Percentiles rank a stretch among this genome's conserved stretches.
Evolutionary conservation across 108 stramenopile species (phyloP).

Genomic region (Aurantiochytrium sp.): DNA sequence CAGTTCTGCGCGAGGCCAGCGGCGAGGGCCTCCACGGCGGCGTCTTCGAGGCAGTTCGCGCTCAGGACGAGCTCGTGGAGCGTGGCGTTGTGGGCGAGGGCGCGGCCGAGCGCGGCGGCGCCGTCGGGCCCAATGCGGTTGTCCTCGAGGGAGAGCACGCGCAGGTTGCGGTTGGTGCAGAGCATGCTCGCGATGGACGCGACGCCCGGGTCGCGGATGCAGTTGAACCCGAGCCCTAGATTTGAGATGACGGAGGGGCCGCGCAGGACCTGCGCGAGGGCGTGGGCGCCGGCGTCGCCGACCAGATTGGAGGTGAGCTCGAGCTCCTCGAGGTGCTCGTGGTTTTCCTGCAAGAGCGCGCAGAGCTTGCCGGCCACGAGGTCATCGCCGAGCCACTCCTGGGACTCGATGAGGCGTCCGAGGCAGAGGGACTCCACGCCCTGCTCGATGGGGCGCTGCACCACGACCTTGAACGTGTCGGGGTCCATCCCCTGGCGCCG

Average conservation of each 20-base stretch:
- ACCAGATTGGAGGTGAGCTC: constrained; percentile 46
- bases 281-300: constrained; percentile 37
- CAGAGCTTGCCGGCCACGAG: background rate
- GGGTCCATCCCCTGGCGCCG: background rate
- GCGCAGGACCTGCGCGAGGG: constrained; percentile 39
- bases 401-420: background rate
- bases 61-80: constrained; percentile 36
- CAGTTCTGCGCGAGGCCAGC: constrained; percentile 1
- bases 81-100: constrained; percentile 41
- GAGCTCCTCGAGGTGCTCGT: constrained; percentile 45
- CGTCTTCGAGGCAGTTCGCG: constrained; percentile 41
- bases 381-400: constrained; percentile 26
- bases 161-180: constrained; percentile 37
- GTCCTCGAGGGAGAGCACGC: constrained; percentile 34
- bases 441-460: constrained; percentile 1
- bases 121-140: constrained; percentile 49
- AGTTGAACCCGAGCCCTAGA: constrained; percentile 33
- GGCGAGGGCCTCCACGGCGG: constrained; percentile 40
- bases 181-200: constrained; percentile 39
- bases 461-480: background rate
- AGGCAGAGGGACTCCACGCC: background rate
- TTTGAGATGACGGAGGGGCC: constrained; percentile 10
- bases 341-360: background rate
- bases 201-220: constrained; percentile 38
- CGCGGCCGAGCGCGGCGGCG: constrained; percentile 39